phyloP scores from a whole-genome alignment of 2,329 filamentous ascomycete genomes.

The Tolypocladium tropicale region DNA sequence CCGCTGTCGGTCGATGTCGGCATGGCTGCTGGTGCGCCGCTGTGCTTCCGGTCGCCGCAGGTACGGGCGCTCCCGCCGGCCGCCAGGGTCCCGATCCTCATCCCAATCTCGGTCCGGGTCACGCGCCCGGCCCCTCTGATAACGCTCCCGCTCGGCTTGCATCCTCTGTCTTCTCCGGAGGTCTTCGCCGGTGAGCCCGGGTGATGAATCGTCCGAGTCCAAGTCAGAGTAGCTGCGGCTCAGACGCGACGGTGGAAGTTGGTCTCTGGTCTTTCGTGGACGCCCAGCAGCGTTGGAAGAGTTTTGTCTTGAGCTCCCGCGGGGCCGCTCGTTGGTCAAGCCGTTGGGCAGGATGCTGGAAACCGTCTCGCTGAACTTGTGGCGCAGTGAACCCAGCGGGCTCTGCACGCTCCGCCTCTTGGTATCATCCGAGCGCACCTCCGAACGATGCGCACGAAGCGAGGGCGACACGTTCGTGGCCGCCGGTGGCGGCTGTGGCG shows the following conservation, averaged over 20 bases:
- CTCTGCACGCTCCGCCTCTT: constrained; percentile 24
- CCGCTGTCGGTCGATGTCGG: constrained; percentile 33
- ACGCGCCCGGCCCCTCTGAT: constrained; percentile 20
- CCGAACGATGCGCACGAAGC: constrained; percentile 22
- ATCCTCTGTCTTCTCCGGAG: constrained; percentile 11
- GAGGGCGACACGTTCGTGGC: constrained; percentile 11
- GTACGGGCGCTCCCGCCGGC: constrained; percentile 22
- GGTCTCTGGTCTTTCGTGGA: constrained; percentile 28
- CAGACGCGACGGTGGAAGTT: constrained; percentile 28
- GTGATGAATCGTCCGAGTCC: constrained; percentile 24
- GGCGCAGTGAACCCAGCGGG: constrained; percentile 27
- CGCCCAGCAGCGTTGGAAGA: constrained; percentile 20
- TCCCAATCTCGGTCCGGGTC: constrained; percentile 21
- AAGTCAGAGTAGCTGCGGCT: constrained; percentile 31
- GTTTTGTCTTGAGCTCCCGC: constrained; percentile 23
- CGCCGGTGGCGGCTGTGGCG: constrained; percentile 17
- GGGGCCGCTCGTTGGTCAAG: constrained; percentile 21
- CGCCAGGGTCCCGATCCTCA: constrained; percentile 19
- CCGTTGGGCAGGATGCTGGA: constrained; percentile 30
- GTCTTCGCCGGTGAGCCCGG: constrained; percentile 22
- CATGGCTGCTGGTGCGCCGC: constrained; percentile 38
- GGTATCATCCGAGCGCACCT: constrained; percentile 24
- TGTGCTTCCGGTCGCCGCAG: constrained; percentile 28
- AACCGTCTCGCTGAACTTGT: constrained; percentile 35
- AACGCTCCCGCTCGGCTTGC: constrained; percentile 18